phyloP scores from a whole-genome alignment of 78 protist species.

The Polysphondylium violaceum region DNA sequence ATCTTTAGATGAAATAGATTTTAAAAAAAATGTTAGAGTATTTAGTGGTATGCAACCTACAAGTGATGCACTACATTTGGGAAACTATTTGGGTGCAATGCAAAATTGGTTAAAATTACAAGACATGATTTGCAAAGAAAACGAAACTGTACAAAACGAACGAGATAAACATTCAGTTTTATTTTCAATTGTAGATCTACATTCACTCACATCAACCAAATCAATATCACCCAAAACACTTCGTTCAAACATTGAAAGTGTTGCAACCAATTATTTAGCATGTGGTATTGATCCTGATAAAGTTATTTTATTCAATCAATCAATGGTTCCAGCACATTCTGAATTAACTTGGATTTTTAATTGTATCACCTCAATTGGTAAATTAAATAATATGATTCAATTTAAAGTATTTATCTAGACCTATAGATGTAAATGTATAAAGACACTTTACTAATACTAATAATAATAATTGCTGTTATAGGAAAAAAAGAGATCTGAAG shows the following conservation, averaged over 20 bases:
- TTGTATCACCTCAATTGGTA: conserved; percentile 73
- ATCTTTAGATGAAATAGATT: conserved; percentile 14
- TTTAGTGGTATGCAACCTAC: conserved; percentile 87
- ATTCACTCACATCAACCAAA: conserved; percentile 71
- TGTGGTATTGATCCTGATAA: conserved; percentile 85
- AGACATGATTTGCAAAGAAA: conserved; percentile 7
- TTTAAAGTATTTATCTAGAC: conserved; percentile 64
- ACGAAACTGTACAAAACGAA: neutral
- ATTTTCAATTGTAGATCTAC: conserved; percentile 82
- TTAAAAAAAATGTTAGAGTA: conserved; percentile 50
- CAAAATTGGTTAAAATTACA: conserved; percentile 81
- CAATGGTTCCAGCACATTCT: conserved; percentile 80
- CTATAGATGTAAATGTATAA: conserved; percentile 9
- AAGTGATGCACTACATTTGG: conserved; percentile 75
- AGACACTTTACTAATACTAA: neutral
- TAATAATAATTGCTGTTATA: neutral
- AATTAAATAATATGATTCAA: conserved; percentile 81
- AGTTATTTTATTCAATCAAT: conserved; percentile 69
- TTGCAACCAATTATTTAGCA: conserved; percentile 57
- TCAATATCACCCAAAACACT: conserved; percentile 31
- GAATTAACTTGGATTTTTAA: conserved; percentile 85
- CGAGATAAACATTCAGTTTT: conserved; percentile 27
- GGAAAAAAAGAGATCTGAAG: conserved; percentile 3
- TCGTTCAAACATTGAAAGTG: conserved; percentile 29
- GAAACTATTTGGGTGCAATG: conserved; percentile 84